phyloP scores from a whole-genome alignment of 1,284 basidiomycete genomes.

The Volvariella surrecta region DNA sequence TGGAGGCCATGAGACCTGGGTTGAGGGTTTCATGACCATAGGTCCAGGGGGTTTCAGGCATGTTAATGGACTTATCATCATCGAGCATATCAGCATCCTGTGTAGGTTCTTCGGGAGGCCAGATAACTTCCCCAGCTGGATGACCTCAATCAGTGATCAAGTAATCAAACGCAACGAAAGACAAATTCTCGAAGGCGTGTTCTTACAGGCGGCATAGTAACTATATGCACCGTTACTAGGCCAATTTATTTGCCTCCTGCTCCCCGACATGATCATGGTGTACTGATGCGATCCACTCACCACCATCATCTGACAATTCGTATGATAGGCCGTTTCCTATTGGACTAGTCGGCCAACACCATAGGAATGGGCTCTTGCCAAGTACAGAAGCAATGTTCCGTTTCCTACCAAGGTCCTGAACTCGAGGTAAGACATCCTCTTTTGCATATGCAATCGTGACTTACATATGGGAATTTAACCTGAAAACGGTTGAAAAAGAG shows the following conservation, averaged over 20 bases:
- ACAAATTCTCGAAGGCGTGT: too few relatives aligned
- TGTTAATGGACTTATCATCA: conserved; percentile 24
- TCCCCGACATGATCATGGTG: conserved; percentile 9
- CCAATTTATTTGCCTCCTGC: background rate
- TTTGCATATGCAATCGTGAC: conserved; percentile 17
- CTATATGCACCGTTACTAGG: too few relatives aligned
- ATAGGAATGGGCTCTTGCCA: conserved; percentile 64
- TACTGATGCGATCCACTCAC: conserved; percentile 65
- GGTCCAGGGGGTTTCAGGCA: conserved; percentile 71
- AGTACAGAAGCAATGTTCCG: conserved; percentile 74
- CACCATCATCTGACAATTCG: conserved; percentile 60
- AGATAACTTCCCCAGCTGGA: conserved; percentile 18
- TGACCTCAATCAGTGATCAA: background rate
- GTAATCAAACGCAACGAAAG: too few relatives aligned
- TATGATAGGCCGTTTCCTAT: conserved; percentile 75
- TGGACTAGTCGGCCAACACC: conserved; percentile 72
- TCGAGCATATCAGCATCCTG: conserved; percentile 34
- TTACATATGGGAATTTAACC: conserved; percentile 90
- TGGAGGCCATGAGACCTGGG: conserved; percentile 61
- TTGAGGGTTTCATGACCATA: conserved; percentile 73
- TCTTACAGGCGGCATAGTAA: too few relatives aligned
- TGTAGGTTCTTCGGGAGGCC: conserved; percentile 55
- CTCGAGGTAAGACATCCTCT: conserved; percentile 7
- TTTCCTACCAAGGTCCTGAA: conserved; percentile 67
- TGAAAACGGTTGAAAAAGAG: conserved; percentile 19